Percentiles rank a stretch among this genome's conserved stretches.
Conservation (phyloP, 2,329 filamentous ascomycete genomes). For the Aureobasidium sp. region DNA sequence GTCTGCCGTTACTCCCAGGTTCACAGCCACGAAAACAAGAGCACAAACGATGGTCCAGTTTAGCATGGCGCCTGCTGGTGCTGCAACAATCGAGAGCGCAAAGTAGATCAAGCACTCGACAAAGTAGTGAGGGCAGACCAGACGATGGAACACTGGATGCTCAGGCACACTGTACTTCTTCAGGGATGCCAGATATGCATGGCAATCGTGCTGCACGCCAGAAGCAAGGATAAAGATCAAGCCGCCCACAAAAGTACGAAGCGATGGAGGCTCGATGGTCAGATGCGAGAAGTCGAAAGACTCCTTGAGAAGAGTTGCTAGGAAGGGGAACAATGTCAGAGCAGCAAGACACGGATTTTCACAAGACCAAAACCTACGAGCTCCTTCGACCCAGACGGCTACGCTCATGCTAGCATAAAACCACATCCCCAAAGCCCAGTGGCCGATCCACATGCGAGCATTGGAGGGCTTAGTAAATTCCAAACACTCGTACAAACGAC, state of each 20-base stretch:
- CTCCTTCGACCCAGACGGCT: conserved; percentile 76
- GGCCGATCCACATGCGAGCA: conserved; percentile 75
- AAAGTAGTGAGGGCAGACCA: conserved; percentile 85
- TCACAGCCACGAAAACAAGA: conserved; percentile 63
- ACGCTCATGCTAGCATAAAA: conserved; percentile 71
- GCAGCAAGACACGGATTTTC: conserved; percentile 1
- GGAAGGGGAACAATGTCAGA: conserved; percentile 2
- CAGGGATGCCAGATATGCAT: conserved; percentile 37
- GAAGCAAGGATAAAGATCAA: conserved; percentile 62
- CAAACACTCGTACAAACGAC: conserved; percentile 69
- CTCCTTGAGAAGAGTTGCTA: conserved; percentile 27
- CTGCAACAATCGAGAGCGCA: conserved; percentile 63
- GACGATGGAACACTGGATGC: conserved; percentile 58
- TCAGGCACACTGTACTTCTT: conserved; percentile 72
- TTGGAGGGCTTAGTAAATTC: conserved; percentile 55
- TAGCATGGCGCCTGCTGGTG: conserved; percentile 54
- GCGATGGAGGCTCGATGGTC: conserved; percentile 31
- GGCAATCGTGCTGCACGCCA: conserved; percentile 58
- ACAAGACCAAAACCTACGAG: conserved; percentile 42
- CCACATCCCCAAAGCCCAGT: conserved; percentile 68
- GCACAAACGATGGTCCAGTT: conserved; percentile 68
- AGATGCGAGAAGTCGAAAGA: conserved; percentile 29
- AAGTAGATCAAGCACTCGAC: conserved; percentile 81
- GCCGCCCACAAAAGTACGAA: conserved; percentile 48
- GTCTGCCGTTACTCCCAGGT: conserved; percentile 72